These are phyloP conservation scores for Ilex asprella DNA, from an alignment of 257 asterid genomes.

Conservation along the genomic window DNA sequence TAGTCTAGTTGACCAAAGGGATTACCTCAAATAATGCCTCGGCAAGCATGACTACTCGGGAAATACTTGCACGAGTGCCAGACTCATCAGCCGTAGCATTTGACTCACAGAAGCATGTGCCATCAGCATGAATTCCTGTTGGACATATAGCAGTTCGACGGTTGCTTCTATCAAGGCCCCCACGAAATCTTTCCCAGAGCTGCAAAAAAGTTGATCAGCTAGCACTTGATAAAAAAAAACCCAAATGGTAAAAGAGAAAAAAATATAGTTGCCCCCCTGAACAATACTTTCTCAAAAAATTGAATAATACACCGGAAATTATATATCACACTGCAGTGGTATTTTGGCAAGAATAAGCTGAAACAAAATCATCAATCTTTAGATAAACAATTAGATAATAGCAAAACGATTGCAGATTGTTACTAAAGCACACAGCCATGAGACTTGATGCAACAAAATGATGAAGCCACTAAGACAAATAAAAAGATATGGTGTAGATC, in stretches of 20 bases:
- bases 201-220: constrained; percentile 17
- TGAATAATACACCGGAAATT: too few species aligned
- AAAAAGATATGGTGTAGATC: too few species aligned
- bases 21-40: constrained; percentile 94
- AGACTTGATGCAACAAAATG: too few species aligned
- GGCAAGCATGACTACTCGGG: constrained; percentile 87
- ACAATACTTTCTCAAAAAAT: too few species aligned
- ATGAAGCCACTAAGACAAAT: too few species aligned
- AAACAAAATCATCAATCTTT: too few species aligned
- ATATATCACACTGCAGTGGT: too few species aligned
- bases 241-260: background rate
- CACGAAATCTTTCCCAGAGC: constrained; percentile 71
- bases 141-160: constrained; percentile 54
- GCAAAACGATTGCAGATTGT: too few species aligned
- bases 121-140: constrained; percentile 62
- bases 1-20: constrained; percentile 1
- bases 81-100: constrained; percentile 42
- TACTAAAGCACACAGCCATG: too few species aligned
- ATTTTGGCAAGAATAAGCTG: too few species aligned
- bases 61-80: constrained; percentile 71
- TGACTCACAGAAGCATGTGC: constrained; percentile 72
- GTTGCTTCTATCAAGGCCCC: constrained; percentile 35
- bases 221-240: constrained; percentile 7
- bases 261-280: too few species aligned
- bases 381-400: too few species aligned